Percentiles rank a stretch among this genome's conserved stretches.
Evolutionary conservation across 208 protist species (phyloP).

Genomic region (Vickermania spadyakhi): DNA sequence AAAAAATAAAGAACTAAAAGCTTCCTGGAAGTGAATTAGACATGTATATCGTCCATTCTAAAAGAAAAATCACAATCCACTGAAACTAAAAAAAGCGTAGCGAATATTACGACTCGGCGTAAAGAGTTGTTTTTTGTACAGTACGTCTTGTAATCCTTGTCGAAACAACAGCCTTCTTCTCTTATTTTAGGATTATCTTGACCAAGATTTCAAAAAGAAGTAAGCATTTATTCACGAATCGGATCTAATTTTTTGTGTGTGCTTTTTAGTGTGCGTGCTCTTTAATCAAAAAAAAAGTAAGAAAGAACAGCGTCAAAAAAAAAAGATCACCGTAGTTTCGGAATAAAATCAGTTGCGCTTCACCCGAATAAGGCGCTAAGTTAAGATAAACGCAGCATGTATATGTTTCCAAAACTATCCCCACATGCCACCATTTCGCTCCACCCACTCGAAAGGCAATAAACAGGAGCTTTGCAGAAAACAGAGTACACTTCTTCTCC

Average conservation of each 20-base stretch:
- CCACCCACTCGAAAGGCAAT: conserved; percentile 65
- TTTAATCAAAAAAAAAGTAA: not conserved
- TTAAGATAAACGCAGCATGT: conserved; percentile 31
- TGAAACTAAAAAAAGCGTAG: conserved; percentile 17
- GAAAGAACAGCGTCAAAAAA: not conserved
- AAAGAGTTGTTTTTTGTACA: not conserved
- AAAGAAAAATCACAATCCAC: too few species aligned
- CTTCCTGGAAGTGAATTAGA: too few species aligned
- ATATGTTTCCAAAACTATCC: conserved; percentile 88
- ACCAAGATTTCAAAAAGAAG: not conserved
- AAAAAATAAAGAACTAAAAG: too few species aligned
- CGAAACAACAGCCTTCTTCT: not conserved
- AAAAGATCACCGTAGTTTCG: not conserved
- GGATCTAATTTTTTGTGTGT: not conserved
- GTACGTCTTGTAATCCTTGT: not conserved
- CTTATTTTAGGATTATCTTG: not conserved
- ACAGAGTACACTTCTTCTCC: conserved; percentile 49
- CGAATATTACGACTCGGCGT: not conserved
- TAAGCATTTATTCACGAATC: not conserved
- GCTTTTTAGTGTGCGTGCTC: not conserved
- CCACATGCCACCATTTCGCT: conserved; percentile 48
- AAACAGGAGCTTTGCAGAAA: conserved; percentile 84
- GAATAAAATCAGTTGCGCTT: too few species aligned
- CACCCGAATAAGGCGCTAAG: too few species aligned
- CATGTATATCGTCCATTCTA: too few species aligned